Percentiles rank a stretch among this genome's conserved stretches.
Evolutionary conservation across 495 filamentous ascomycete species (phyloP).

Genomic region (Apiosordaria backusii): DNA sequence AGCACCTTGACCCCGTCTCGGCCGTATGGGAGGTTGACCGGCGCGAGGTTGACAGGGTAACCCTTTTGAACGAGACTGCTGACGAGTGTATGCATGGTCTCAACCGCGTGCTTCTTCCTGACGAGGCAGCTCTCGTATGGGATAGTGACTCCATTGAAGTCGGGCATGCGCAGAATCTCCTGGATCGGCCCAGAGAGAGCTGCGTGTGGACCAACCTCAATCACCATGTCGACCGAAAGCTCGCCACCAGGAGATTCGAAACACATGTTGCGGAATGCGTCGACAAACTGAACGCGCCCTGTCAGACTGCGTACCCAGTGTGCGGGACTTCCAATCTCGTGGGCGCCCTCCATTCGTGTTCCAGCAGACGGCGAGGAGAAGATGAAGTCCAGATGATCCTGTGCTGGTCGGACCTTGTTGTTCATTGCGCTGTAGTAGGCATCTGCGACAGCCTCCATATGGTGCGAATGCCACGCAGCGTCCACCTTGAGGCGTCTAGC

Average conservation of each 20-base stretch:
- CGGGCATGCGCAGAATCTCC: slow-evolving; percentile 42
- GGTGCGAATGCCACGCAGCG: slow-evolving; percentile 44
- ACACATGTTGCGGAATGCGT: slow-evolving; percentile 36
- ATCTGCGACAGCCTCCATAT: slow-evolving; percentile 41
- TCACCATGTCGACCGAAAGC: slow-evolving; percentile 29
- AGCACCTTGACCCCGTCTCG: slow-evolving; percentile 33
- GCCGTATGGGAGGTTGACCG: slow-evolving; percentile 34
- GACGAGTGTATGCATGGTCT: slow-evolving; percentile 29
- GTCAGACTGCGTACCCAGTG: slow-evolving; percentile 49
- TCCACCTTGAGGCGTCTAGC: slow-evolving; percentile 37
- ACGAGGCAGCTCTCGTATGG: slow-evolving; percentile 28
- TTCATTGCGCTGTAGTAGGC: slow-evolving; percentile 34
- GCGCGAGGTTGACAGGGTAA: slow-evolving; percentile 38
- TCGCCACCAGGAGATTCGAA: slow-evolving; percentile 16
- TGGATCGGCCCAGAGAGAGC: slow-evolving; percentile 52
- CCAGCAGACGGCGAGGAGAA: slow-evolving; percentile 29
- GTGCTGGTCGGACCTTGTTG: slow-evolving; percentile 22
- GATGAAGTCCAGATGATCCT: slow-evolving; percentile 19
- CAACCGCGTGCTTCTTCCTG: slow-evolving; percentile 33
- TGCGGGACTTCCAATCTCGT: slow-evolving; percentile 26
- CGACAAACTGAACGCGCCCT: slow-evolving; percentile 42
- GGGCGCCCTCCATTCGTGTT: slow-evolving; percentile 18
- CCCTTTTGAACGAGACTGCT: slow-evolving; percentile 37
- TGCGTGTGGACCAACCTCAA: slow-evolving; percentile 38
- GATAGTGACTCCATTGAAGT: slow-evolving; percentile 26